Evolutionary conservation across 495 filamentous ascomycete genomes (phyloP).

Genomic region (Penicilliopsis zonata): DNA sequence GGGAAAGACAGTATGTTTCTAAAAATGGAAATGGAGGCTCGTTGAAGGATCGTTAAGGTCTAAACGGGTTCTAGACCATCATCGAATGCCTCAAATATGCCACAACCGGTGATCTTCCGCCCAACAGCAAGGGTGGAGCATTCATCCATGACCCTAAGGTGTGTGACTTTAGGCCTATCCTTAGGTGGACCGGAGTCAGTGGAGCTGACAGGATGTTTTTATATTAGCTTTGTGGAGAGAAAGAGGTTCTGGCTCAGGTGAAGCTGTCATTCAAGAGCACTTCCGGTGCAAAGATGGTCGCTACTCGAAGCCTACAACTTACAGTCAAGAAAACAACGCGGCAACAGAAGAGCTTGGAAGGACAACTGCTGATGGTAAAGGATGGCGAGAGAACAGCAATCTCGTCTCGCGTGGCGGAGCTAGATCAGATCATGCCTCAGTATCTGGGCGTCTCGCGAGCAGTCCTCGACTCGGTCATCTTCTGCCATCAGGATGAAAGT

Average conservation of each 20-base stretch:
- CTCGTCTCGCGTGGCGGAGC: conserved; percentile 65
- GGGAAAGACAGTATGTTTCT: conserved; percentile 66
- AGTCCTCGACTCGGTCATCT: conserved; percentile 87
- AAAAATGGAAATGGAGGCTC: not conserved
- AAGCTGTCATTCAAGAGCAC: conserved; percentile 75
- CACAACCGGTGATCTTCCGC: conserved; percentile 85
- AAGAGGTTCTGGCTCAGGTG: conserved; percentile 83
- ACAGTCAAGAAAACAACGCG: conserved; percentile 71
- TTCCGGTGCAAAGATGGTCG: conserved; percentile 63
- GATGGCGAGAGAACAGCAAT: conserved; percentile 70
- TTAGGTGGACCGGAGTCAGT: conserved; percentile 3
- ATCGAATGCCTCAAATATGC: conserved; percentile 99
- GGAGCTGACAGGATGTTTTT: not conserved
- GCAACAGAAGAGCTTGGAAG: conserved; percentile 69
- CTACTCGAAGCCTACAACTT: conserved; percentile 71
- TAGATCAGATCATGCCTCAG: conserved; percentile 74
- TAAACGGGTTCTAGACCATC: conserved; percentile 50
- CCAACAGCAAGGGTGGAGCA: conserved; percentile 86
- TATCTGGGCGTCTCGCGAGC: conserved; percentile 85
- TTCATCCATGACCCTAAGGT: conserved; percentile 95
- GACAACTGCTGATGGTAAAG: conserved; percentile 56
- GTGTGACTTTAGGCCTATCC: conserved; percentile 3
- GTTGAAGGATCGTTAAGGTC: not conserved
- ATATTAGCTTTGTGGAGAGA: conserved; percentile 64
- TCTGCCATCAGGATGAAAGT: conserved; percentile 97